A percentile compares a stretch with the other conserved stretches of the same genome.
Conservation (phyloP, 2,329 filamentous ascomycete species). For the Grosmannia penicillata region DNA sequence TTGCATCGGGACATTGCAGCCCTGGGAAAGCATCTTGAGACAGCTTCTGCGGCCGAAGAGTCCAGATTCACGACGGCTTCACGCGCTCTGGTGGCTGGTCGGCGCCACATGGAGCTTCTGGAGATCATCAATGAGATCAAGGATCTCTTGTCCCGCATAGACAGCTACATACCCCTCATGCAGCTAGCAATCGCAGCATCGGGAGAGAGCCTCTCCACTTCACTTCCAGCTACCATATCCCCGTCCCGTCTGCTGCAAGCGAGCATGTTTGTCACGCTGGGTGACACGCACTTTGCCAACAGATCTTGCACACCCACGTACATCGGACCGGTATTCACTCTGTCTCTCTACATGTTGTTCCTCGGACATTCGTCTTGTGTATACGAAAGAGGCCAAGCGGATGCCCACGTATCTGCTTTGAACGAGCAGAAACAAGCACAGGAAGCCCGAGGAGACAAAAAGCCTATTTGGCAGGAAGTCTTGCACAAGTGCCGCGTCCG, state of each 20-base stretch:
- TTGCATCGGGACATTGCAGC: conserved; percentile 71
- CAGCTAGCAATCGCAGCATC: conserved; percentile 91
- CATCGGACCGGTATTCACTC: conserved; percentile 71
- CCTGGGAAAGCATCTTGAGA: conserved; percentile 60
- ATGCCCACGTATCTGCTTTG: neutral
- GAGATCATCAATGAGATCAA: conserved; percentile 63
- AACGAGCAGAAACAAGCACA: conserved; percentile 27
- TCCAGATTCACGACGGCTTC: conserved; percentile 24
- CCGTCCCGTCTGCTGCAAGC: conserved; percentile 84
- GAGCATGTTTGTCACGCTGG: conserved; percentile 76
- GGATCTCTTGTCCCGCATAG: conserved; percentile 60
- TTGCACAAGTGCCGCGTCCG: conserved; percentile 84
- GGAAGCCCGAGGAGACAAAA: conserved; percentile 44
- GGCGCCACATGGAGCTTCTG: conserved; percentile 50
- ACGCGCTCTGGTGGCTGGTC: conserved; percentile 32
- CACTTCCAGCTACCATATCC: conserved; percentile 68
- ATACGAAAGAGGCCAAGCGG: neutral
- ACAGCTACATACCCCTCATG: conserved; percentile 80
- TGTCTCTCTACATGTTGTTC: conserved; percentile 94
- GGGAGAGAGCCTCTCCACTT: conserved; percentile 71
- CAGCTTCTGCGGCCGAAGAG: conserved; percentile 51
- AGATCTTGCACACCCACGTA: conserved; percentile 52
- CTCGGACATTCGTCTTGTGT: conserved; percentile 43
- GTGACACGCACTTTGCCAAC: conserved; percentile 68
- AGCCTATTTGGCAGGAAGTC: conserved; percentile 85